A percentile compares a stretch with the other conserved stretches of the same genome.
These are phyloP conservation scores for Solanum pennellii DNA, from an alignment of 257 asterid genomes.

Conservation along the genomic window DNA sequence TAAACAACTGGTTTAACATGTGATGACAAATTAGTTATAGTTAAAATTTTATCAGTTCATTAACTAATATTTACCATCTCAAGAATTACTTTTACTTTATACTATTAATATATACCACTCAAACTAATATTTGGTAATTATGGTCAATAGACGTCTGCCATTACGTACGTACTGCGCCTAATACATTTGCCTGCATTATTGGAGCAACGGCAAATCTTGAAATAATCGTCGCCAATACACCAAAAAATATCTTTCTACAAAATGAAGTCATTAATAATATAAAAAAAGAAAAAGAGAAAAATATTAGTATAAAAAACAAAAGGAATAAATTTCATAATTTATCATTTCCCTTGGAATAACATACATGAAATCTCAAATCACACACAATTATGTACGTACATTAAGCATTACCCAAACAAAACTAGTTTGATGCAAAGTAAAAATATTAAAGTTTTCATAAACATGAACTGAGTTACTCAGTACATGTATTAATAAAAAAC, in stretches of 20 bases:
- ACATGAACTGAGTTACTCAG: neutral
- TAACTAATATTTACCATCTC: neutral
- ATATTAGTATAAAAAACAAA: neutral
- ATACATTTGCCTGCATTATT: neutral
- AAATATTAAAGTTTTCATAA: neutral
- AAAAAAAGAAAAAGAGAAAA: neutral
- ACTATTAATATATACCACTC: neutral
- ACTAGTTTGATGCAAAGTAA: neutral
- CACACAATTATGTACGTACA: neutral
- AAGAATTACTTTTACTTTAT: neutral
- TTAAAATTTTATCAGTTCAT: neutral
- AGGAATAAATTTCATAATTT: neutral
- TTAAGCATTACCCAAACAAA: neutral
- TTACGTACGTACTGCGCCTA: neutral
- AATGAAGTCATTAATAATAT: neutral
- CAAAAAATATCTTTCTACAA: neutral
- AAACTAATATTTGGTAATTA: neutral
- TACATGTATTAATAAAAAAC: too few relatives aligned
- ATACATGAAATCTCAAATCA: neutral
- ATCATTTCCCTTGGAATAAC: neutral
- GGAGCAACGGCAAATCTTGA: neutral
- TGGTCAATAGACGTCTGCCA: neutral
- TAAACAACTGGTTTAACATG: neutral
- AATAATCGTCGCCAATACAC: neutral
- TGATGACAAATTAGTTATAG: neutral